phyloP scores from a whole-genome alignment of 805 yeast genomes.

The Ogataea zsoltii region DNA sequence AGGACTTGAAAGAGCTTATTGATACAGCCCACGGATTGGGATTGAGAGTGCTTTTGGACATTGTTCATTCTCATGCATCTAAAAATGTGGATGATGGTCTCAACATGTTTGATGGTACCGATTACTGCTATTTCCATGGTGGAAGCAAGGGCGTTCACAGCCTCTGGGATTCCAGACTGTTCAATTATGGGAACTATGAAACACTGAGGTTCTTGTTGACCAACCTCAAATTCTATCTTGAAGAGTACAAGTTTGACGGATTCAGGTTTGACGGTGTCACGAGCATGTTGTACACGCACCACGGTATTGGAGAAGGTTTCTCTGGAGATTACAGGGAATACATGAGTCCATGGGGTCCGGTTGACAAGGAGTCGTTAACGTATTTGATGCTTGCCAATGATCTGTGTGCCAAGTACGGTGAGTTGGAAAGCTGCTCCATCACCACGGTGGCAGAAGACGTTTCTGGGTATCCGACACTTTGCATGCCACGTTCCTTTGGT shows the following conservation, averaged over 20 bases:
- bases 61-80: conserved; percentile 95
- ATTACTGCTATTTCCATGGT: conserved; percentile 85
- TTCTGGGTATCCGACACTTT: conserved; percentile 94
- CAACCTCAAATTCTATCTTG: conserved; percentile 80
- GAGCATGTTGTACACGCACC: conserved; percentile 87
- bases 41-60: conserved; percentile 81
- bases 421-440: conserved; percentile 33
- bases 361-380: conserved; percentile 83
- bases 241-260: conserved; percentile 87
- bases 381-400: conserved; percentile 91
- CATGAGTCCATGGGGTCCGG: conserved; percentile 68
- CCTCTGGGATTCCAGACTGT: conserved; percentile 94
- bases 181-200: conserved; percentile 90
- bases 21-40: conserved; percentile 93
- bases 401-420: conserved; percentile 57
- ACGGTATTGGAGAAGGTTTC: conserved; percentile 87
- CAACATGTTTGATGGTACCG: conserved; percentile 92
- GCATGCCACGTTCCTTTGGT: conserved; percentile 70
- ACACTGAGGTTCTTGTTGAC: conserved; percentile 83
- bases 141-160: conserved; percentile 89
- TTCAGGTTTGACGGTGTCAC: conserved; percentile 97
- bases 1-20: conserved; percentile 84
- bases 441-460: conserved; percentile 95
- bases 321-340: conserved; percentile 93
- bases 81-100: conserved; percentile 93